A percentile compares a stretch with the other conserved stretches of the same genome.
phyloP scores from a whole-genome alignment of 169 alveolate genomes.

The Babesia gibsoni region DNA sequence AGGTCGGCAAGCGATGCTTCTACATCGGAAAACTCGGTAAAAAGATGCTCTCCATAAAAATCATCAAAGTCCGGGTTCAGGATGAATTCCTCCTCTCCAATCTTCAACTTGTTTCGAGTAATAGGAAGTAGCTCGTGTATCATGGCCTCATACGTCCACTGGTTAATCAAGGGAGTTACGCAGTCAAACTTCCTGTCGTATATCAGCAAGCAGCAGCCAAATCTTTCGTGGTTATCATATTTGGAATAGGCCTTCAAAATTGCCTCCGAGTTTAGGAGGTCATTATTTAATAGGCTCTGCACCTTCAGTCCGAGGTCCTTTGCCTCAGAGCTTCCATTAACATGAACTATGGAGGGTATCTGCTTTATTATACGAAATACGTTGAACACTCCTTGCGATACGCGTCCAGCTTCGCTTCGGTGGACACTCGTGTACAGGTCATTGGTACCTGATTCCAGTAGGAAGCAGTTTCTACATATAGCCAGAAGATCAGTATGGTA shows the following conservation, averaged over 20 bases:
- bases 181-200: slow-evolving; percentile 95
- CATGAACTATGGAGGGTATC: slow-evolving; percentile 57
- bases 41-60: slow-evolving; percentile 86
- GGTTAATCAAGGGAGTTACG: slow-evolving; percentile 92
- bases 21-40: slow-evolving; percentile 90
- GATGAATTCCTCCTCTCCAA: slow-evolving; percentile 78
- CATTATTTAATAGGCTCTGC: slow-evolving; percentile 58
- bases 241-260: slow-evolving; percentile 35
- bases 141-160: slow-evolving; percentile 97
- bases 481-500: slow-evolving; percentile 86
- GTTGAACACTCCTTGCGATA: slow-evolving; percentile 40
- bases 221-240: slow-evolving; percentile 45
- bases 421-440: slow-evolving; percentile 69
- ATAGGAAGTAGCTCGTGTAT: slow-evolving; percentile 92
- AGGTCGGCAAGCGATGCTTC: slow-evolving; percentile 85
- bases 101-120: slow-evolving; percentile 77
- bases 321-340: slow-evolving; percentile 23
- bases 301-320: slow-evolving; percentile 44
- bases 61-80: slow-evolving; percentile 84
- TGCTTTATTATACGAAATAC: slow-evolving; percentile 54
- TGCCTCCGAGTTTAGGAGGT: slow-evolving; percentile 44
- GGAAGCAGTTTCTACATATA: slow-evolving; percentile 80
- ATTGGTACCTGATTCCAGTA: slow-evolving; percentile 81
- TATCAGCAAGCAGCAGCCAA: slow-evolving; percentile 77
- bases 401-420: slow-evolving; percentile 30